These are phyloP conservation scores for Penicillium sp. DNA, from an alignment of 2,329 filamentous ascomycete species.

Conservation along the genomic window DNA sequence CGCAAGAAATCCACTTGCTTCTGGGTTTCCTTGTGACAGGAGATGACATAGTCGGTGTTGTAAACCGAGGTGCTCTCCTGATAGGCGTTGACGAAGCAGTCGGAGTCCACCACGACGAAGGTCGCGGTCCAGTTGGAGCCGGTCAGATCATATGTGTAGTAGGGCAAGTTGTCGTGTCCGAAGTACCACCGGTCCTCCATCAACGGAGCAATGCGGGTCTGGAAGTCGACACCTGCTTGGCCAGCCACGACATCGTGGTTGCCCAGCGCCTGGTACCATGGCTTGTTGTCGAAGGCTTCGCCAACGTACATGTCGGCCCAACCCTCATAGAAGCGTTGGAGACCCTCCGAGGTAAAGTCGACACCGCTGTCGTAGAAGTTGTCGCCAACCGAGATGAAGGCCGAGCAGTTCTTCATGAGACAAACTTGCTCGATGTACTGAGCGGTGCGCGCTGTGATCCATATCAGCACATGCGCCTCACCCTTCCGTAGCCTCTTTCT, in stretches of 20 bases:
- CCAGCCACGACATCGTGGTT: slow-evolving; percentile 24
- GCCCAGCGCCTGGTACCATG: slow-evolving; percentile 24
- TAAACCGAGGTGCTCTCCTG: slow-evolving; percentile 21
- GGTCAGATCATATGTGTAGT: slow-evolving; percentile 20
- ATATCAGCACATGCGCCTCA: not conserved
- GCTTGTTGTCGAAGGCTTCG: slow-evolving; percentile 15
- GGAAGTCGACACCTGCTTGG: slow-evolving; percentile 23
- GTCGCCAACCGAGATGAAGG: slow-evolving; percentile 24
- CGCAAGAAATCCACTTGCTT: slow-evolving; percentile 20
- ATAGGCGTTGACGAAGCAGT: slow-evolving; percentile 24
- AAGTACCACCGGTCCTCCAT: slow-evolving; percentile 26
- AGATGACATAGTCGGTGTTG: slow-evolving; percentile 17
- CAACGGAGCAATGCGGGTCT: slow-evolving; percentile 23
- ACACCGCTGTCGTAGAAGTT: slow-evolving; percentile 27
- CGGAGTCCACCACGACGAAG: slow-evolving; percentile 24
- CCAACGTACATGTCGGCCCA: slow-evolving; percentile 22
- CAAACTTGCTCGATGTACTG: slow-evolving; percentile 23
- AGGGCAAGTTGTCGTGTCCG: slow-evolving; percentile 16
- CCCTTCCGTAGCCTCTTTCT: not conserved
- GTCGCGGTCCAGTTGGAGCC: slow-evolving; percentile 23
- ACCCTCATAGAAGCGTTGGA: slow-evolving; percentile 21
- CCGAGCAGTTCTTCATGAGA: slow-evolving; percentile 20
- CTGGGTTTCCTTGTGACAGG: slow-evolving; percentile 20
- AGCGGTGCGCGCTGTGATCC: slow-evolving; percentile 15
- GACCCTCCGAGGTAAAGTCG: slow-evolving; percentile 21